Conservation (phyloP, 2,329 filamentous ascomycete species). For the Orbilia blumenaviensis region DNA sequence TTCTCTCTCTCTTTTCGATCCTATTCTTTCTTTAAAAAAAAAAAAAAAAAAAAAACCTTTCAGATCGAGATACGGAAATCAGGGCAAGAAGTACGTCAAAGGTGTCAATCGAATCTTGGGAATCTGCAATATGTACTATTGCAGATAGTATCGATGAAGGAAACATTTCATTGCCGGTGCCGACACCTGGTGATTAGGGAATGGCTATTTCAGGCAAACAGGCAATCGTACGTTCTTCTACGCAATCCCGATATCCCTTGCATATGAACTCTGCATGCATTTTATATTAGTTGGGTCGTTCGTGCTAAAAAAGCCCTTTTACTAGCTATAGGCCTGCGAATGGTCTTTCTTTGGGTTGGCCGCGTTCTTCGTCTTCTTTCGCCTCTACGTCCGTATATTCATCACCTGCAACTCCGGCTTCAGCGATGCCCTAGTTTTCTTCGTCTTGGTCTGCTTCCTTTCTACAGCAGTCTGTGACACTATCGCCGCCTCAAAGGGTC, state of each 20-base stretch:
- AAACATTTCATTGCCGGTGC: conserved; percentile 5
- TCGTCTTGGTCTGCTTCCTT: conserved; percentile 33
- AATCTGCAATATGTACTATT: background rate
- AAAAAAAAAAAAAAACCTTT: too few relatives aligned
- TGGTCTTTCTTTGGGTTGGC: conserved; percentile 42
- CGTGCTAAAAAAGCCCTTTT: background rate
- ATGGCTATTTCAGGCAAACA: conserved; percentile 51
- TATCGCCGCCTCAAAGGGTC: conserved; percentile 35
- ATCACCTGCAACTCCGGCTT: conserved; percentile 25
- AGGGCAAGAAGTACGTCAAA: background rate
- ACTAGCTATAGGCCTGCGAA: conserved; percentile 44
- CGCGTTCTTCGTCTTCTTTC: conserved; percentile 42
- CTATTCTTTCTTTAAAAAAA: too few relatives aligned
- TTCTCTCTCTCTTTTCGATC: too few relatives aligned
- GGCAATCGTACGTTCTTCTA: conserved; percentile 35
- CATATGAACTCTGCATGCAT: background rate
- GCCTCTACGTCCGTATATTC: conserved; percentile 40
- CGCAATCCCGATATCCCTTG: background rate
- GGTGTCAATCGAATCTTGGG: background rate
- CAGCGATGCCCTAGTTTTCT: conserved; percentile 22
- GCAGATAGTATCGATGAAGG: conserved; percentile 26
- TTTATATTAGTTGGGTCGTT: background rate
- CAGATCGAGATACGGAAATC: background rate
- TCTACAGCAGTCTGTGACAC: conserved; percentile 46
- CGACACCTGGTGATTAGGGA: conserved; percentile 28